Conservation (phyloP, 345 rosid genomes). For the Eucalyptus pauciflora region DNA sequence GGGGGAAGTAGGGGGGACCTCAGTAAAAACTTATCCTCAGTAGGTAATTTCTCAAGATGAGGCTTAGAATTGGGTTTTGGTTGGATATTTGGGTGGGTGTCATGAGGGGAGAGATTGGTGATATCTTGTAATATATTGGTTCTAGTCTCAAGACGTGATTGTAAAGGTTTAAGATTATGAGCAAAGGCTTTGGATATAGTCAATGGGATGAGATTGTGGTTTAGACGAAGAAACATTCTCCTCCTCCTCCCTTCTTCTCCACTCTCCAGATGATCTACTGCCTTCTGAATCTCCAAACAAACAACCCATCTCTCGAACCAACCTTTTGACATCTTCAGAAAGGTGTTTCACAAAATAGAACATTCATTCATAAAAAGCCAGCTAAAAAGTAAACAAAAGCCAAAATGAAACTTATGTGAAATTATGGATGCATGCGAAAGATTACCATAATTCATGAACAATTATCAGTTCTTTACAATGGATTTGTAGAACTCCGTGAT, state of each 20-base stretch:
- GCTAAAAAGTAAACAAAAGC: not conserved
- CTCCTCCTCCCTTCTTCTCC: not conserved
- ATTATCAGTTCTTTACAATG: not conserved
- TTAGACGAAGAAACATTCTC: not conserved
- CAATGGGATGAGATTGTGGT: not conserved
- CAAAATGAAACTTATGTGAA: not conserved
- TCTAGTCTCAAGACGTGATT: not conserved
- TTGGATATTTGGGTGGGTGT: not conserved
- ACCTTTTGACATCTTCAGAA: not conserved
- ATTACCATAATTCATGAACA: not conserved
- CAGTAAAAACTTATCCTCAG: not conserved
- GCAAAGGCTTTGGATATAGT: not conserved
- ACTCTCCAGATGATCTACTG: not conserved
- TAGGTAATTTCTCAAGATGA: not conserved
- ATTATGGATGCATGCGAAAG: not conserved
- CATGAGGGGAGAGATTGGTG: not conserved
- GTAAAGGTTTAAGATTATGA: not conserved
- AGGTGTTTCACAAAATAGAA: not conserved
- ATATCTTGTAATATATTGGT: not conserved
- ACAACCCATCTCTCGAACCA: not conserved
- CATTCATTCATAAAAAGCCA: not conserved
- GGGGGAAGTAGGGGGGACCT: not conserved
- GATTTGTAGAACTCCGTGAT: not conserved
- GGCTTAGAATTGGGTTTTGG: not conserved
- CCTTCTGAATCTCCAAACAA: not conserved